Evolutionary conservation across 768 basidiomycete genomes (phyloP).

Genomic region (Panaeolus cyanescens): DNA sequence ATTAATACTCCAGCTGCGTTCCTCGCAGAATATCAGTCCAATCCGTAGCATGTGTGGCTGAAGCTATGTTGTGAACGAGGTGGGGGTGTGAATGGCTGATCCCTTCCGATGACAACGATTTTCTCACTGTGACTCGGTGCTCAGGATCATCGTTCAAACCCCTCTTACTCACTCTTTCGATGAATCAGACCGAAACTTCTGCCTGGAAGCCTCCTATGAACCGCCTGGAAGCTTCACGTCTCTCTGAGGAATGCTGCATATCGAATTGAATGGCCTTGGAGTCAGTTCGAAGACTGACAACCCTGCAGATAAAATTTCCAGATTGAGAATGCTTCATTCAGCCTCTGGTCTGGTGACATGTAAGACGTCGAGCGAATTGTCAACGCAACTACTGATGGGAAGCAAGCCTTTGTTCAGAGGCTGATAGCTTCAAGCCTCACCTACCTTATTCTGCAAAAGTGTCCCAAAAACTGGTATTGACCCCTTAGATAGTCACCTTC

Average conservation of each 20-base stretch:
- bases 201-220: background rate
- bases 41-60: too few relatives aligned
- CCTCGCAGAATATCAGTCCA: too few relatives aligned
- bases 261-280: background rate
- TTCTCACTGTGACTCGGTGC: too few relatives aligned
- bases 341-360: background rate
- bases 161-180: too few relatives aligned
- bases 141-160: too few relatives aligned
- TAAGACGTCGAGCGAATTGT: background rate
- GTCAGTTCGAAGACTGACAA: background rate
- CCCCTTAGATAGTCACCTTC: too few relatives aligned
- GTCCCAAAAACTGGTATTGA: background rate
- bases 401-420: background rate
- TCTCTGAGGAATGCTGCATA: background rate
- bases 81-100: too few relatives aligned
- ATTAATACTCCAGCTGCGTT: too few relatives aligned
- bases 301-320: background rate
- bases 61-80: too few relatives aligned
- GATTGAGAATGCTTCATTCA: background rate
- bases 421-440: background rate
- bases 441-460: background rate
- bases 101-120: background rate
- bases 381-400: conserved; percentile 1
- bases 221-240: background rate
- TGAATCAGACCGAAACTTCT: background rate